Base-by-base conservation (phyloP, 2,329 filamentous ascomycete species). In the Madurella fahalii region DNA sequence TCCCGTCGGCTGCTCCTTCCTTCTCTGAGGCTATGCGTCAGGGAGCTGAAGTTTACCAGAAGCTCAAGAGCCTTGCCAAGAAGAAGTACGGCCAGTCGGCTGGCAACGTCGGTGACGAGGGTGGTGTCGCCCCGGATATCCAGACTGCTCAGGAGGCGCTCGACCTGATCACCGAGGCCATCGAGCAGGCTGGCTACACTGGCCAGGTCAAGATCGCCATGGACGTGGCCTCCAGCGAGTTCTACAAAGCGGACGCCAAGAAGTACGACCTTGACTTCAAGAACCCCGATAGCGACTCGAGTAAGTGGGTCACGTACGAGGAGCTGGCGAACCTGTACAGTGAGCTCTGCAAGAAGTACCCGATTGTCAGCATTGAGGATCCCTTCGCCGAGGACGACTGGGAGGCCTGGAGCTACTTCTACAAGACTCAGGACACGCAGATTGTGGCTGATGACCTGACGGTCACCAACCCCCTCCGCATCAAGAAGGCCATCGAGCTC, bases 211-310 rank as follows among this genome's bases (percentile, higher is more conserved):
- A 95, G 76, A 99, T 99, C 69, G 94, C 94, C 73, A 95, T 99
- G 91, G 94, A 99, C 71, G 93, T 97, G 72, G 94, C 94, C 64
- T 96, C 94, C 63, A 95, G 89, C 81, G 94, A 99, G 77, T 99
- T 99, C 84, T 99, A 99, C 88, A 97, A 97, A 82, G 76, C 80
- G 69, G 90, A 94, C 50, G 93, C 79, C 73, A 96, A 97, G 89
- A 97, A 97, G 84, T 99, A 99, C 84, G 94, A 99, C 73, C 84
- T 99, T 63, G 94, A 97, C 87, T 99, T 97, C 90, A 97, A 99
- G 90, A 99, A 99, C 86, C 93, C 94, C 69, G 87, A 97, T 62
- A 94, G 88, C 74, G 94, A 99, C 81, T 83, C 86, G 71, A 83
- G 77, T 81, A 97, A 99, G 85, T 97, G 94, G 94, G 82, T 99